Percentiles rank a stretch among this genome's conserved stretches.
These are phyloP conservation scores for Annona squamosa DNA, from an alignment of 164 flowering plant species.

Conservation along the genomic window DNA sequence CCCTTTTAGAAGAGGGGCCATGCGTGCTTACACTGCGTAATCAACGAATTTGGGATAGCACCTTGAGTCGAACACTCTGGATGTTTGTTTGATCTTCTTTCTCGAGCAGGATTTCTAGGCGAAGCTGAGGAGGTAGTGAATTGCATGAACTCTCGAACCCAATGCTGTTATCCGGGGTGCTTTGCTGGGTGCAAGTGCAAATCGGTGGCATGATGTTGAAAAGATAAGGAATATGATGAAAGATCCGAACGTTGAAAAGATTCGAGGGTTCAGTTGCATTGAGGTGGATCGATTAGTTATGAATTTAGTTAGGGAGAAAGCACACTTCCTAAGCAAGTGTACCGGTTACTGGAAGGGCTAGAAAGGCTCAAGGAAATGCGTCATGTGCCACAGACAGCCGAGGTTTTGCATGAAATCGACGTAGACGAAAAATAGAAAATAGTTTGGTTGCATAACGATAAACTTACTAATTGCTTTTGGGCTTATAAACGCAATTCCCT, in stretches of 20 bases:
- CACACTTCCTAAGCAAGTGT: neutral
- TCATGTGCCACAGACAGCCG: neutral
- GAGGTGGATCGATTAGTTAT: conserved; percentile 24
- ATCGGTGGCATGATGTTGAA: conserved; percentile 27
- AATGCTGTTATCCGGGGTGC: conserved; percentile 27
- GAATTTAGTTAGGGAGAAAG: conserved; percentile 22
- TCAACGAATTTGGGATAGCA: conserved; percentile 4
- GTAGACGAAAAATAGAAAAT: conserved; percentile 4
- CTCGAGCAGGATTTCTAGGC: conserved; percentile 1
- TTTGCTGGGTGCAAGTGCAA: conserved; percentile 24
- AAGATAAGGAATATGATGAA: conserved; percentile 22
- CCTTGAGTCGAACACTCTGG: conserved; percentile 8
- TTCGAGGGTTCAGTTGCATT: conserved; percentile 30
- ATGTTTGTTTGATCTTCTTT: conserved; percentile 7
- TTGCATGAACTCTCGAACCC: conserved; percentile 26
- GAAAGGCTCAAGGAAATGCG: conserved; percentile 5
- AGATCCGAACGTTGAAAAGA: conserved; percentile 23
- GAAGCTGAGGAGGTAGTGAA: conserved; percentile 12
- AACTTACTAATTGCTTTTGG: neutral
- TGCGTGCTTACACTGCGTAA: neutral
- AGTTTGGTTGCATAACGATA: neutral
- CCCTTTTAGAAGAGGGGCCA: conserved; percentile 3
- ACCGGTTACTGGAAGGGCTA: neutral
- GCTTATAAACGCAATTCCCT: neutral
- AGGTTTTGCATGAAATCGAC: conserved; percentile 2